Percentiles rank a stretch among this genome's conserved stretches.
phyloP scores from a whole-genome alignment of 2,329 filamentous ascomycete species.

The Lasiodiplodia sp. region DNA sequence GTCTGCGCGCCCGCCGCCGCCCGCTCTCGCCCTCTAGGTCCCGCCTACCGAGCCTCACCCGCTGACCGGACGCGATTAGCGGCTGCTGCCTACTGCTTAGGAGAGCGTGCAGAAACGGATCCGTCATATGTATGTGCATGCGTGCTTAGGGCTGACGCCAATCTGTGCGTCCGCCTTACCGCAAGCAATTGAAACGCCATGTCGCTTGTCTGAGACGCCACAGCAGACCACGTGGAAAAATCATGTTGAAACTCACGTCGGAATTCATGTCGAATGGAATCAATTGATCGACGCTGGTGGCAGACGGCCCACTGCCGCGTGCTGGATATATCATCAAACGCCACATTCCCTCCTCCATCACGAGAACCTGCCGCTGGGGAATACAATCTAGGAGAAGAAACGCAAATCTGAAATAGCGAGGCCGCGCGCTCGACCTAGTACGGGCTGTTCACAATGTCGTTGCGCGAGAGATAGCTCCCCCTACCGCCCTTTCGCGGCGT shows the following conservation, averaged over 20 bases:
- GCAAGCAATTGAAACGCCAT: not conserved
- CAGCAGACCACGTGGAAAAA: not conserved
- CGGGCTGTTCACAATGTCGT: slow-evolving; percentile 82
- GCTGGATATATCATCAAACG: slow-evolving; percentile 26
- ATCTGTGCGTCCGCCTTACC: not conserved
- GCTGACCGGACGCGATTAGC: not conserved
- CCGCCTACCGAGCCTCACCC: slow-evolving; percentile 6
- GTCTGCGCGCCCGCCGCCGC: not conserved
- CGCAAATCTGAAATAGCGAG: not conserved
- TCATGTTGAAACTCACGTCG: not conserved
- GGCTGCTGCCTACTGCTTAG: slow-evolving; percentile 1
- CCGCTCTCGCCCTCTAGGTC: not conserved
- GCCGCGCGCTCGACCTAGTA: slow-evolving; percentile 52
- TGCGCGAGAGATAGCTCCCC: slow-evolving; percentile 76
- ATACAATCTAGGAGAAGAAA: slow-evolving; percentile 2
- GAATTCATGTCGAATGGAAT: not conserved
- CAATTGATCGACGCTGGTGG: slow-evolving; percentile 15
- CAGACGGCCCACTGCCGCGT: slow-evolving; percentile 1
- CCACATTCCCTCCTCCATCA: not conserved
- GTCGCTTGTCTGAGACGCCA: no score
- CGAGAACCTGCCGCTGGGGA: not conserved
- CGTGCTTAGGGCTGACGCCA: slow-evolving; percentile 19
- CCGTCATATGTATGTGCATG: not conserved
- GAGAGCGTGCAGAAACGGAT: slow-evolving; percentile 13
- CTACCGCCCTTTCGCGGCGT: slow-evolving; percentile 43